These are phyloP conservation scores for Nymphaea colorata DNA, from an alignment of 164 flowering plant genomes.

Conservation along the genomic window DNA sequence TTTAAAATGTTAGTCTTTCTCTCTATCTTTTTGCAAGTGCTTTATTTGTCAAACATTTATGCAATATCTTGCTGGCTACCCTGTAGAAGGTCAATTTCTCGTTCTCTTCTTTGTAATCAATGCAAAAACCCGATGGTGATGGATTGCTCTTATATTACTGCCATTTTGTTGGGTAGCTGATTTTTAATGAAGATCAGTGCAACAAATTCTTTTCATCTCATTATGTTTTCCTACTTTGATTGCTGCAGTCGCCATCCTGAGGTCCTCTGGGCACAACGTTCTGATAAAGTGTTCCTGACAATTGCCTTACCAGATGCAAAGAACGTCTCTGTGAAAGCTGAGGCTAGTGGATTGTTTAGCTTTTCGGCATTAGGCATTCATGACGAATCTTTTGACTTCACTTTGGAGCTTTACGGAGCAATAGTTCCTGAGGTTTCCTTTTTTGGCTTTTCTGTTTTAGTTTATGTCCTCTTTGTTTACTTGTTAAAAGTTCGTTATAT, in stretches of 20 bases:
- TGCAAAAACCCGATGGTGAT: no score
- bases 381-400: conserved; percentile 41
- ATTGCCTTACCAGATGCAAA: conserved; percentile 77
- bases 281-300: conserved; percentile 78
- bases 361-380: conserved; percentile 62
- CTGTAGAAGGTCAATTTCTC: no score
- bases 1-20: no score
- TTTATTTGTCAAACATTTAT: no score
- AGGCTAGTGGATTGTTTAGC: conserved; percentile 55
- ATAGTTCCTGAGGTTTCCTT: conserved; percentile 45
- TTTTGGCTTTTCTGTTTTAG: not conserved
- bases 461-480: no score
- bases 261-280: conserved; percentile 93
- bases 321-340: conserved; percentile 56
- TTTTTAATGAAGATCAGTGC: not conserved
- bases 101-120: no score
- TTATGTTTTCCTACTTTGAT: not conserved
- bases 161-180: not conserved
- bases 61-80: no score
- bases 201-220: not conserved
- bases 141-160: no score
- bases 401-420: conserved; percentile 45
- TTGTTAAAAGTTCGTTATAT: no score
- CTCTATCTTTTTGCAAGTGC: no score
- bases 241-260: conserved; percentile 61